Base-by-base conservation (phyloP, 1,284 basidiomycete genomes). In the Leccinum cinnamomeum region DNA sequence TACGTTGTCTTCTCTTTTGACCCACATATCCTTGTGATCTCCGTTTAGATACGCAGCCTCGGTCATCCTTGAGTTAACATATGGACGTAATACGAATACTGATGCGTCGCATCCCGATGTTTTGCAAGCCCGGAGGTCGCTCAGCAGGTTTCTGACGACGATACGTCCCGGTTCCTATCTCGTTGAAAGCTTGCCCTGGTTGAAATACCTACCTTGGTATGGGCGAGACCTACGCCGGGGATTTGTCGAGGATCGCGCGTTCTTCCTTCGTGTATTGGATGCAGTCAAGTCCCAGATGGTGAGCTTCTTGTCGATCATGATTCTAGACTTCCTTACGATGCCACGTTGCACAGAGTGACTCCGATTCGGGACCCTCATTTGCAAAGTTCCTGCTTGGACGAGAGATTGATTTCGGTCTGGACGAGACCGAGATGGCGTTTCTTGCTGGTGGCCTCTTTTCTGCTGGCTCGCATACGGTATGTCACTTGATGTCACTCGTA, bases 401-500 rank as follows among this genome's bases (percentile, higher is more conserved):
- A 53, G 60, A 66, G 28, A 23, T 41, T 2, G 56, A 66, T 28
- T 63, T 66, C 3, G 56, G 64, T 55, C 39, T 68, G 25, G 6
- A 57, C 16, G 66, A 68, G 46, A 55, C 46, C 4, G 55, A 68
- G 58, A 63, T 68, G 64, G 64, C 64, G 11, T 65, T 68, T 30
- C 58, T 65, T 20, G 53, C 60, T 11, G 59, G 56, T 7, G 1
- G 10, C 18, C 7, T 59, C 41, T 68, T 64, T 63, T 3, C 60
- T 44, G 67, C 39, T n/a, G 54, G 53, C 2, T 10, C 39, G n/a
- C 55, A 60, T n/a, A 46, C 53, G 1, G 65, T 66, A 60, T 1
- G 56, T 68, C 7, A 7, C 53, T 37, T 18, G 20, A 30, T 33
- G 18, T 20, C 25, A 37, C 48, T 11, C 35, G 2, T 14, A 11